These are phyloP conservation scores for Fistulina hepatica DNA, from an alignment of 1,284 basidiomycete species.

Conservation along the genomic window DNA sequence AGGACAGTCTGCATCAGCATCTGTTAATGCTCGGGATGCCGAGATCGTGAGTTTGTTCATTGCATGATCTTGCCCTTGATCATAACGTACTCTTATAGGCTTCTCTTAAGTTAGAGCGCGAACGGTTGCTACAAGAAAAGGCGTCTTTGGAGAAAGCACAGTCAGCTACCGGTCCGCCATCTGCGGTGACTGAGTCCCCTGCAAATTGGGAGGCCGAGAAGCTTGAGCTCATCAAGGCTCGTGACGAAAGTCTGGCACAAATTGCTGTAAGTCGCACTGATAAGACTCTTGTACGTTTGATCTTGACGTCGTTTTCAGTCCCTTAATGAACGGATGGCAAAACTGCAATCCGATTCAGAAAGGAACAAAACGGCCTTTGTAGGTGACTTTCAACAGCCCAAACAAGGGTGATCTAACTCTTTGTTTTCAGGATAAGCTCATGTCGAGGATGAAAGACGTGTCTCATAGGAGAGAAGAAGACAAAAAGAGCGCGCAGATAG, in stretches of 20 bases:
- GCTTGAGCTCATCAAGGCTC: slow-evolving; percentile 40
- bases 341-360: slow-evolving; percentile 18
- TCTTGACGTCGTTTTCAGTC: slow-evolving; percentile 17
- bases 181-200: slow-evolving; percentile 25
- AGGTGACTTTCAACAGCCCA: not conserved
- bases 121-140: slow-evolving; percentile 50
- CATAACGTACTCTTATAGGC: slow-evolving; percentile 27
- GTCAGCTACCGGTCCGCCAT: slow-evolving; percentile 19
- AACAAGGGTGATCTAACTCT: not conserved
- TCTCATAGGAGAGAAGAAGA: slow-evolving; percentile 16
- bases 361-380: not conserved
- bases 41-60: slow-evolving; percentile 32
- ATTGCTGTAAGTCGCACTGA: slow-evolving; percentile 33
- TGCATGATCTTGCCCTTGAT: not conserved
- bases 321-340: slow-evolving; percentile 34
- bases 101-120: slow-evolving; percentile 46
- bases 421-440: not conserved
- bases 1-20: slow-evolving; percentile 16
- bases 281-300: slow-evolving; percentile 1
- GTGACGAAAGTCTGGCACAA: slow-evolving; percentile 47
- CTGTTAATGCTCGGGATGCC: slow-evolving; percentile 26
- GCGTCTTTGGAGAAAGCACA: slow-evolving; percentile 29
- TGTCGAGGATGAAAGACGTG: slow-evolving; percentile 1
- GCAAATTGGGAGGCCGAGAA: slow-evolving; percentile 48
- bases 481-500: slow-evolving; percentile 23